These are phyloP conservation scores for Nothopassalora personata DNA, from an alignment of 2,329 filamentous ascomycete genomes.

Conservation along the genomic window DNA sequence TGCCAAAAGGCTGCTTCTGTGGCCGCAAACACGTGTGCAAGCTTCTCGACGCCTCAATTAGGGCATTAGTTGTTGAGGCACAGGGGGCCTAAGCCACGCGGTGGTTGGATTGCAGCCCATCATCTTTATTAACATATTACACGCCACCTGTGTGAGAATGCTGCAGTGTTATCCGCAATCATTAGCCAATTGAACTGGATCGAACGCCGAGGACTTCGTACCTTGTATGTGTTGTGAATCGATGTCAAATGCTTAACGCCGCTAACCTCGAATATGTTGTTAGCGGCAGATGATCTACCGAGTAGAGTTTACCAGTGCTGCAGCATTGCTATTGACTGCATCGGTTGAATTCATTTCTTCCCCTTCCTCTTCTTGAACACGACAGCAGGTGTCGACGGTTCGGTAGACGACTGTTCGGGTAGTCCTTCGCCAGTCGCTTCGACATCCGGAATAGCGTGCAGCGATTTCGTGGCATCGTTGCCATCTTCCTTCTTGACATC, in stretches of 20 bases:
- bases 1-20: not conserved
- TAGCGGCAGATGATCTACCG: not conserved
- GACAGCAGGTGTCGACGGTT: constrained; percentile 45
- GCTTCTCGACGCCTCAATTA: not conserved
- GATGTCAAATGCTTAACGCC: not conserved
- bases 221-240: not conserved
- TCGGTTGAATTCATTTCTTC: constrained; percentile 28
- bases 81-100: not conserved
- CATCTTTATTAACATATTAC: not conserved
- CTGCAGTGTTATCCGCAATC: not conserved
- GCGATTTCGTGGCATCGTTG: constrained; percentile 28
- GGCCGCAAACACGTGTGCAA: not conserved
- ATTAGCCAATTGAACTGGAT: no score
- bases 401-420: constrained; percentile 23
- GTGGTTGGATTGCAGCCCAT: not conserved
- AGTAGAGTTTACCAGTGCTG: not conserved
- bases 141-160: not conserved
- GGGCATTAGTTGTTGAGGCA: not conserved
- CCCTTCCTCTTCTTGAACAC: constrained; percentile 75
- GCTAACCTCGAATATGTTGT: not conserved
- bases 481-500: constrained; percentile 29
- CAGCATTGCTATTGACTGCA: not conserved
- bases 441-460: constrained; percentile 21
- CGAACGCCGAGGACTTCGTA: not conserved
- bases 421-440: not conserved